Evolutionary conservation across 768 basidiomycete species (phyloP).

Genomic region (Agaricus sinodeliciosus): DNA sequence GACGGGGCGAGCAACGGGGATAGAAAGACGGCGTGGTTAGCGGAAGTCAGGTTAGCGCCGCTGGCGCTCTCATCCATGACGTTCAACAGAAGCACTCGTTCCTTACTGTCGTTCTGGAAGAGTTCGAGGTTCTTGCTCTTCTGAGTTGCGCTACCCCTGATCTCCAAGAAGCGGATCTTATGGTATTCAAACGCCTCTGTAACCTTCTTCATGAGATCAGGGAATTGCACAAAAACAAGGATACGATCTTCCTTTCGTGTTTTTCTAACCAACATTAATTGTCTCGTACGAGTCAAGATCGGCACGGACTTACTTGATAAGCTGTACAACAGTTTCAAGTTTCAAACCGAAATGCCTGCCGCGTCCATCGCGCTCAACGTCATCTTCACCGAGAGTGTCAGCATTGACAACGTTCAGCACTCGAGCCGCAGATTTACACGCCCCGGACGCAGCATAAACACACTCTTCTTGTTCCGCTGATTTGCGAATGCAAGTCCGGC

Average conservation of each 20-base stretch:
- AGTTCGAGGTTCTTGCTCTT: constrained; percentile 79
- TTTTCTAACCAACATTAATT: constrained; percentile 35
- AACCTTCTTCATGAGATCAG: constrained; percentile 88
- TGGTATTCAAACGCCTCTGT: constrained; percentile 71
- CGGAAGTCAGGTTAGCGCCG: constrained; percentile 86
- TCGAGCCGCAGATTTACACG: constrained; percentile 76
- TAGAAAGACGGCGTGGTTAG: constrained; percentile 93
- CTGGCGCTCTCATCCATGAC: constrained; percentile 96
- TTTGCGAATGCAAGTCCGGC: constrained; percentile 61
- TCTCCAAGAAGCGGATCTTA: constrained; percentile 71
- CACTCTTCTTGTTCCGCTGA: constrained; percentile 79
- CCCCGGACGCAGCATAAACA: constrained; percentile 60
- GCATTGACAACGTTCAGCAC: constrained; percentile 79
- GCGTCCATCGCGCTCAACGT: constrained; percentile 61
- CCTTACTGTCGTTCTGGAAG: constrained; percentile 77
- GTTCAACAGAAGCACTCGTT: constrained; percentile 79
- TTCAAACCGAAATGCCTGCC: constrained; percentile 82
- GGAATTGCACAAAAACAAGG: constrained; percentile 94
- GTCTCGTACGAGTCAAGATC: background rate
- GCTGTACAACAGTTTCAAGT: constrained; percentile 65
- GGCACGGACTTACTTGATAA: constrained; percentile 58
- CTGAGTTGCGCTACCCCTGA: constrained; percentile 67
- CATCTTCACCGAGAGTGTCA: constrained; percentile 74
- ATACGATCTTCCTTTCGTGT: constrained; percentile 76
- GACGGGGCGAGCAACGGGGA: constrained; percentile 81